Percentiles rank a stretch among this genome's conserved stretches.
Evolutionary conservation across 78 protist genomes (phyloP).

Genomic region (Cyanophora paradoxa): DNA sequence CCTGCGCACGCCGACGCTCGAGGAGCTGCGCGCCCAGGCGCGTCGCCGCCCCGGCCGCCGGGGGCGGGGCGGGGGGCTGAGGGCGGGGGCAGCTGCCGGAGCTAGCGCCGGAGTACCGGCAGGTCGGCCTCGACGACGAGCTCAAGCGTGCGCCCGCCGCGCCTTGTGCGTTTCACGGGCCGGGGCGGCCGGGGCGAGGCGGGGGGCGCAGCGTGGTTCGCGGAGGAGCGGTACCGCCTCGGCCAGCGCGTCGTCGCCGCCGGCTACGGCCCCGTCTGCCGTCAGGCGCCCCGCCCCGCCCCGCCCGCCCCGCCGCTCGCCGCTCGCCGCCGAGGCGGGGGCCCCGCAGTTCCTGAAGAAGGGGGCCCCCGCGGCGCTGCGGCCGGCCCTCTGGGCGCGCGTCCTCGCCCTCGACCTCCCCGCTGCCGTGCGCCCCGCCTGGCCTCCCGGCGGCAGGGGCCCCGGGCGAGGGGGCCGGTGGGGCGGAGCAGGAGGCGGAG

Average conservation of each 20-base stretch:
- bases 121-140: conserved; percentile 21
- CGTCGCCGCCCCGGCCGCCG: too few relatives aligned
- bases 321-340: not conserved
- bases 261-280: not conserved
- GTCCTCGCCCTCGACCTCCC: not conserved
- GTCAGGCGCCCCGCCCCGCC: not conserved
- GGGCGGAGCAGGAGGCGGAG: not conserved
- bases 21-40: too few relatives aligned
- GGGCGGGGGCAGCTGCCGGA: too few relatives aligned
- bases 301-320: too few relatives aligned
- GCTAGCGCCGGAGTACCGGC: not conserved
- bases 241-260: not conserved
- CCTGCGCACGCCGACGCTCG: too few relatives aligned
- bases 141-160: not conserved
- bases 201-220: not conserved
- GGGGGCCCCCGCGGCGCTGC: not conserved
- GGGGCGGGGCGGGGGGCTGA: too few relatives aligned
- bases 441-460: not conserved
- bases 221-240: not conserved
- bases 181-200: conserved; percentile 7
- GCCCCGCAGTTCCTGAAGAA: not conserved
- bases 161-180: not conserved
- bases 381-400: not conserved
- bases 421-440: not conserved
- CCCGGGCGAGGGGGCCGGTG: not conserved